phyloP scores from a whole-genome alignment of 768 basidiomycete genomes.

The Thelephora ganbajun region DNA sequence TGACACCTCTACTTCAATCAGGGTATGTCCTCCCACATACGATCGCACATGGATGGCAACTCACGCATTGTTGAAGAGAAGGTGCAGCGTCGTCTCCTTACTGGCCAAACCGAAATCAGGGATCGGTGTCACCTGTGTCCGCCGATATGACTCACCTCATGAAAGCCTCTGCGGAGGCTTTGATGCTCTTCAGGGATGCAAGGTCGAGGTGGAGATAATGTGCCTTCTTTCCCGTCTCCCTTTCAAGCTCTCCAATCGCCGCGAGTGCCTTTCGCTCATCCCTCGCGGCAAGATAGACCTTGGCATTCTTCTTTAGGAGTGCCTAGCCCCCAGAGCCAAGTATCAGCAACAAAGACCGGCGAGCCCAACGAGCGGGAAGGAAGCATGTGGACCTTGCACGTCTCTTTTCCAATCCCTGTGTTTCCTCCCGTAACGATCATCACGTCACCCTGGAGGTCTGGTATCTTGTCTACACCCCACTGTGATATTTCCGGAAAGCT shows the following conservation, averaged over 20 bases:
- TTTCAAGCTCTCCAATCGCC: slow-evolving; percentile 40
- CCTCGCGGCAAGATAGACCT: slow-evolving; percentile 50
- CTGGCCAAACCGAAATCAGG: slow-evolving; percentile 9
- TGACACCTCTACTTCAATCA: slow-evolving; percentile 28
- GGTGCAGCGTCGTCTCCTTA: slow-evolving; percentile 30
- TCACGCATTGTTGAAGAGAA: slow-evolving; percentile 38
- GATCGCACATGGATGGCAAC: slow-evolving; percentile 7
- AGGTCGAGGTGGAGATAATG: slow-evolving; percentile 33
- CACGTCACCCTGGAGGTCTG: slow-evolving; percentile 26
- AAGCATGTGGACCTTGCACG: slow-evolving; percentile 27
- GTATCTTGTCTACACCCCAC: slow-evolving; percentile 29
- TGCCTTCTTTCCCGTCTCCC: slow-evolving; percentile 26
- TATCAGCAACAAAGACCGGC: neutral
- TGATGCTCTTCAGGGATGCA: slow-evolving; percentile 22
- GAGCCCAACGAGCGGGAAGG: too few relatives aligned
- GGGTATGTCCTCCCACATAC: too few relatives aligned
- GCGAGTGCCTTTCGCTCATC: slow-evolving; percentile 26
- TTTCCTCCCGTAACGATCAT: slow-evolving; percentile 25
- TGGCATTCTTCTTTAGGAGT: slow-evolving; percentile 44
- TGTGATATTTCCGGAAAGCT: neutral
- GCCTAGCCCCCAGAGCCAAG: slow-evolving; percentile 18
- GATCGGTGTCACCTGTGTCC: too few relatives aligned
- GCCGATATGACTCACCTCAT: slow-evolving; percentile 11
- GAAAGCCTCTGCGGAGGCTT: slow-evolving; percentile 25
- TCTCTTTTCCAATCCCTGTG: slow-evolving; percentile 44